phyloP scores from a whole-genome alignment of 2,329 filamentous ascomycete genomes.

The Arthrobotrys sinensis region DNA sequence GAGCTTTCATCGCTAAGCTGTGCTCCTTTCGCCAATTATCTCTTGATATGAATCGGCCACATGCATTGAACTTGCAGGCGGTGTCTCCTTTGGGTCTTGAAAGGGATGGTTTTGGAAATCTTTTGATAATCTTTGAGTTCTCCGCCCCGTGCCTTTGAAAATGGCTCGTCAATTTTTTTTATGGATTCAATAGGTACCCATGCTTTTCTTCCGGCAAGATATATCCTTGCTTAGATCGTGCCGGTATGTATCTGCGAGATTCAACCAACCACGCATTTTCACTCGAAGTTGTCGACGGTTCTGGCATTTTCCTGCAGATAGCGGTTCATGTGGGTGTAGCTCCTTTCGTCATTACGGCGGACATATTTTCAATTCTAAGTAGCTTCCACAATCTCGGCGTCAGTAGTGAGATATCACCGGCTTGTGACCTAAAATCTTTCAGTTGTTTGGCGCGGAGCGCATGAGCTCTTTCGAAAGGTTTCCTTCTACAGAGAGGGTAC shows the following conservation, averaged over 20 bases:
- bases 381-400: background rate
- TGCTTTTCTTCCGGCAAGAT: slow-evolving; percentile 12
- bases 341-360: background rate
- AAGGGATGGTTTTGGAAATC: slow-evolving; percentile 20
- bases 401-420: background rate
- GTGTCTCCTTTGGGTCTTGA: slow-evolving; percentile 37
- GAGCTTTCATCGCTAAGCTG: background rate
- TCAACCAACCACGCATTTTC: slow-evolving; percentile 19
- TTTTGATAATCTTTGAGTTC: background rate
- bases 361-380: slow-evolving; percentile 1
- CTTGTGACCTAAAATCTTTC: background rate
- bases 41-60: background rate
- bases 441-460: background rate
- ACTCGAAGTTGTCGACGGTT: background rate
- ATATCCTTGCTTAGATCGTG: slow-evolving; percentile 22
- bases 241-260: background rate
- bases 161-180: background rate
- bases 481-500: background rate
- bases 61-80: slow-evolving; percentile 33
- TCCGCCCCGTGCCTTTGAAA: background rate
- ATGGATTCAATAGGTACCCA: slow-evolving; percentile 15
- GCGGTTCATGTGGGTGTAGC: background rate
- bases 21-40: slow-evolving; percentile 31
- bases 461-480: background rate
- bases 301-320: background rate